Evolutionary conservation across 1,139 yeast genomes (phyloP), one percentile per base, ranked within the genome.

Genomic region (Suhomyces bokatorum): DNA sequence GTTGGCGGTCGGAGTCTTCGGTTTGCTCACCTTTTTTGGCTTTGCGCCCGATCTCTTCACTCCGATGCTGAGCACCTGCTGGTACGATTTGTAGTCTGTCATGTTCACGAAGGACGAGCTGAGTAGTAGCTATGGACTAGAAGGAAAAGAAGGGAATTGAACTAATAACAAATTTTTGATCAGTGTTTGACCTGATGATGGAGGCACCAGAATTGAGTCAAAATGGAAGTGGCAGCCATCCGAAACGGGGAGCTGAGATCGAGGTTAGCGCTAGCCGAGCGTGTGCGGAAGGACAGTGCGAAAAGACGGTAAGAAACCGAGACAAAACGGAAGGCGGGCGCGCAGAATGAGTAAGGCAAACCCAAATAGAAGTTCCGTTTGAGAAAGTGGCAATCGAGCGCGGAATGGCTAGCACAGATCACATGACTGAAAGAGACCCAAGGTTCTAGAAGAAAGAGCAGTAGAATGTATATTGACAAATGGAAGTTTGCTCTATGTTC

Each of bases 51-150:
- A 35, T 32, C 39, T 43, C 49, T 60, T 63, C 36, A 65, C 62
- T 2, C 68, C 55, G 27, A 73, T 62, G 48, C 68, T 64, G 42
- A 73, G 56, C 43, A 73, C 75, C 54, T 73, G 75, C 54, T 74
- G 79, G 53, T 73, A 74, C 22, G 62, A 48, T 55, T 67, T 73
- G 62, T 74, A 74, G 52, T 60, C 60, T 17, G 53, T 46, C 43
- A 39, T 42, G 31, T 9, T 33, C 32, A 11, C 5, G 16, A 14
- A 30, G 24, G 24, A 20, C 24, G 24, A 7, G 24, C 24, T 20
- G 6, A 7, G 24, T 20, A 20, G 24, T 2, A 20, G 9, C 24
- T 13, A 13, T 16, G 20, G 29, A 26, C 29, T 26, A 26, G 12
- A 26, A 26, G 29, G 29, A 8, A 32, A 32, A 30, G 43, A 39